Base-by-base conservation (phyloP, 2,329 filamentous ascomycete genomes). In the Fusarium gaditjirri region DNA sequence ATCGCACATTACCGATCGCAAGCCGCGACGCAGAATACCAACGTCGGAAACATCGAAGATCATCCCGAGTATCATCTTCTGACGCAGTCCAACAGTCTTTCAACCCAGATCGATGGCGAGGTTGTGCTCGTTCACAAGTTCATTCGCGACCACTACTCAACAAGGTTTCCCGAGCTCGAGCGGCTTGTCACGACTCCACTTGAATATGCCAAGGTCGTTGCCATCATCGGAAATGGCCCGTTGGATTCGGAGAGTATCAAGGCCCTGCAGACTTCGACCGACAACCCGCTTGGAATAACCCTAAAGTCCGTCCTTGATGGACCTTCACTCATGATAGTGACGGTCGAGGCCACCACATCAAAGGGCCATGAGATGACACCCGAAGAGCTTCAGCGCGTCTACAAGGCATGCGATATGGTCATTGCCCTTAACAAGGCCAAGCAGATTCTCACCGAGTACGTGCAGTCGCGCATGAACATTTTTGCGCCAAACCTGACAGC, bases 71-170 rank as follows among this genome's bases (percentile, higher is more conserved):
- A 97, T 82, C 91, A 94, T 81, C 89, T 97, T 39, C 84, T 97
- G 64, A 97, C 94, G 38, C 91, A 96, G 80, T 94, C 94, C 21
- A 97, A 97, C 80, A 93, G 92, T 29, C 87, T 97, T 12, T 97
- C 96, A 2, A 97, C 95, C 10, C 92, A 93, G 71, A 98, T 98
- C 74, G 95, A 97, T 75, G 94, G 93, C 79, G 95, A 98, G 81
- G 93, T 98, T 49, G 93, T 93, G 38, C 88, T 96, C 12, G 93
- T 98, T 27, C 96, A 99, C 86, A 99, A 99, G 83, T 97, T 94
- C 81, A 94, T 98, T 66, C 90, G 95, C 78, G 96, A 99, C 78
- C 94, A 98, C 82, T 99, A 99, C 84, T 97, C 95, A 14, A 88
- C 93, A 23, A 90, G 95, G 68, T 99, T 98, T 78, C 95, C 96